Base-by-base conservation (phyloP, 805 yeast species). In the Allodekkera sacchari region DNA sequence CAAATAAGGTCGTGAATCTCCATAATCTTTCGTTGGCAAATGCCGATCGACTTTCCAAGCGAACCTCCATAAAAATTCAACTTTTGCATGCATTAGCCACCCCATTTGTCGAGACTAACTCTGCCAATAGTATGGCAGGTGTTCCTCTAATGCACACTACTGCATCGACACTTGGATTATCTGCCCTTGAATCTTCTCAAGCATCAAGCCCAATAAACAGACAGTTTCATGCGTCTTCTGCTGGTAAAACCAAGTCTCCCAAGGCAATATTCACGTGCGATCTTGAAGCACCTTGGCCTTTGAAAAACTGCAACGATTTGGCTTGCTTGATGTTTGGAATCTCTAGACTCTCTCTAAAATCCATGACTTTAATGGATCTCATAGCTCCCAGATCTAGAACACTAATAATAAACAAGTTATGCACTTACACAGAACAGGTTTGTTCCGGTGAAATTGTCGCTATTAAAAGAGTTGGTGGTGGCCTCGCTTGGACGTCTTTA, bases 241-340 rank as follows among this genome's bases (percentile, higher is more conserved):
- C 87, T 0, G 77, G 82, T 3, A 85, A 82, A 44, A 78, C 77
- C 37, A 61, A 59, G 6, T 55, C 80, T 0, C 89, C 89, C 8
- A 92, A 84, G 48, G 92, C 95, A 0, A 78, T 87, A 9, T 78
- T 88, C 52, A 84, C 95, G 0, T 83, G 94, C 30, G 75, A 74
- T 3, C 60, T 70, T 16, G 73, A 69, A 10, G 67, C 70, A 29
- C 96, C 96, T 1, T 88, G 92, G 88, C 59, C 64, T 18, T 68
- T 88, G 30, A 74, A 73, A 46, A 88, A 94, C 6, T 85, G 94
- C 11, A 88, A 89, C 51, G 96, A 88, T 55, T 63, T 87, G 42
- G 94, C 95, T 0, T 83, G 94, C 48, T 63, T 85, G 37, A 75
- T 83, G 61, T 83, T 88, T 57, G 96, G 96, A 12, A 74, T 83